Conservation (phyloP, 768 basidiomycete species). For the Lentinula lateritia region DNA sequence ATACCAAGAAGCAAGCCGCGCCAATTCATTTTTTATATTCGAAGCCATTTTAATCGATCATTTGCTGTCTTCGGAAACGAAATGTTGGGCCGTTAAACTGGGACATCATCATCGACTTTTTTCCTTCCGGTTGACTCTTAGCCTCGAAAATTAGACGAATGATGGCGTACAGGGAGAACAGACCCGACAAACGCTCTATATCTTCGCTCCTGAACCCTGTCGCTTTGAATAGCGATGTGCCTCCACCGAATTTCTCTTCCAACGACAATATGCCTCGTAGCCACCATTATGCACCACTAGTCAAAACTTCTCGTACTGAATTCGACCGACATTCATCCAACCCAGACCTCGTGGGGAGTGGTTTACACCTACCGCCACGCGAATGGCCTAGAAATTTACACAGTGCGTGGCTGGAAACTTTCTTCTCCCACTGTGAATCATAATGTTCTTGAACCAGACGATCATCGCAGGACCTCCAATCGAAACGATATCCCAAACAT, state of each 20-base stretch:
- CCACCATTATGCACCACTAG: neutral
- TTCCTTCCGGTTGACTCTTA: neutral
- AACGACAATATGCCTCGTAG: neutral
- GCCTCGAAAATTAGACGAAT: no score
- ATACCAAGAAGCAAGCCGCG: neutral
- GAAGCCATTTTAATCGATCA: constrained; percentile 1
- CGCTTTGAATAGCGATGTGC: neutral
- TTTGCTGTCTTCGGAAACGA: constrained; percentile 2
- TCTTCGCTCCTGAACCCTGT: neutral
- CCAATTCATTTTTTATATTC: neutral
- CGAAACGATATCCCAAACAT: neutral
- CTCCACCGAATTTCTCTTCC: neutral
- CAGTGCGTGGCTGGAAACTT: neutral
- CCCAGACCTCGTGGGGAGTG: neutral
- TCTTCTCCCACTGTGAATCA: neutral
- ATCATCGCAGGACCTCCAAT: neutral
- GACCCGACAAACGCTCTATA: neutral
- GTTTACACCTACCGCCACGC: neutral
- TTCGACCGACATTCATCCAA: neutral
- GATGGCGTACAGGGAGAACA: neutral
- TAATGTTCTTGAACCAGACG: neutral
- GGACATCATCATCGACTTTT: neutral
- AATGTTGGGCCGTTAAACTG: neutral
- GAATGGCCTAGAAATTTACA: neutral
- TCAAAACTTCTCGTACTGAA: neutral